Base-by-base conservation (phyloP, 2,329 filamentous ascomycete species). In the Aspergillus aculeatus region DNA sequence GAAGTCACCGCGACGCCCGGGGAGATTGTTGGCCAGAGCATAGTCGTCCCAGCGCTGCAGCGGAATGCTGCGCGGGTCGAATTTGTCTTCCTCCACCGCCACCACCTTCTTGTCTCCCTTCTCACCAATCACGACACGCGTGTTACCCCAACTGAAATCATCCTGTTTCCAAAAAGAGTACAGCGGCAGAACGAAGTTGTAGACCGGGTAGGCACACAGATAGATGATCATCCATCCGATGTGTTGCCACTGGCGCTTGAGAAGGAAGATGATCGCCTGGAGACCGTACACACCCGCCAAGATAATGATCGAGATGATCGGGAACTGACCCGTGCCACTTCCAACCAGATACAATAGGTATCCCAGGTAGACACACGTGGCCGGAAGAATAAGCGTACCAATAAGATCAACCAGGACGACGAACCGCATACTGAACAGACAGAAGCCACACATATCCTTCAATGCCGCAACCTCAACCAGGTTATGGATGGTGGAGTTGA, bases 121-220 rank as follows among this genome's bases (percentile, higher is more conserved):
- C 76, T 99, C 95, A 61, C 92, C 94, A 66, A 98, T 90, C 67
- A 99, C 95, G 65, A 99, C 87, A 85, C 95, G 92, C 1, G 95
- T 99, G 80, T 95, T 98, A 83, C 95, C 95, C 95, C 95, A 99
- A 2, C 89, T 89, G 83, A 99, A 99, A 79, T 99, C 94, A 78
- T 99, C 95, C 77, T 97, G 93, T 78, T 97, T 96, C 95, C 95
- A 99, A 88, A 99, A 99, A 0, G 94, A 96, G 81, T 98, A 99
- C 64, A 99, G 80, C 0, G 95, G 95, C 12, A 99, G 84, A 64
- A 96, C 74, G 69, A 99, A 91, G 4, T 89, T 95, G 81, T 94
- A 97, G 68, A 99, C 90, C 0, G 95, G 95, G 81, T 90, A 97
- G 2, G 95, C 95, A n/a, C 96, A 68, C 63, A 99, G 84, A 79